Evolutionary conservation across 768 basidiomycete species (phyloP), one percentile per base, ranked within the genome.

Genomic region (Butyriboletus loyo): DNA sequence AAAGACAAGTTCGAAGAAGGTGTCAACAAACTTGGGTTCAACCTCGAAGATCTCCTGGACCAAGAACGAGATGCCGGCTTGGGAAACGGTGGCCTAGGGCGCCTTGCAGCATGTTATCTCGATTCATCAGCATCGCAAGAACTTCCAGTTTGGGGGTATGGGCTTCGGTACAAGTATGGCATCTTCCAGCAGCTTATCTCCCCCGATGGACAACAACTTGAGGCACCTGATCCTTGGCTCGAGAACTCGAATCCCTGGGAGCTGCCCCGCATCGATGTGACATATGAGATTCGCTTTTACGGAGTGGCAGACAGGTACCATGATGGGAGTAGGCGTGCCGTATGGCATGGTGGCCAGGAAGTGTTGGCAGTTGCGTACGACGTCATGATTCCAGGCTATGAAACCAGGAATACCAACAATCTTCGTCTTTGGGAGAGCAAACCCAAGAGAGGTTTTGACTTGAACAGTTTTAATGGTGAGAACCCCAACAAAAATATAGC

Each of bases 31-130:
- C 89, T 99, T 55, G 96, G 97, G 2, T 99, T 98, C 75, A 83
- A 76, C 66, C 80, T 95, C 56, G 92, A 94, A 68, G 92, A 95
- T 62, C 72, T 95, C 40, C 75, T 97, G 46, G 89, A 87, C 41
- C 77, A 87, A 63, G 96, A 98, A 68, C 86, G 95, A 44, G 97
- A 99, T 64, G 94, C 96, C 1, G 96, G 84, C 8, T 80, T 98
- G 11, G 97, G 96, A 6, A 97, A 98, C 67, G 95, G 95, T 58
- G 96, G 96, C 52, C 80, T 98, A 9, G 96, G 97, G 0, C 89
- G 96, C 28, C 82, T 99, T 40, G 97, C 97, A 1, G 96, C 97
- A 1, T 99, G 97, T 74, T 99, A 98, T 67, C 83, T 97, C 47
- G 95, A 98, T 66, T 92, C 89, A n/a, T 83, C 85, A 22, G 86